Evolutionary conservation across 148 eudicot species (phyloP).

Genomic region (Silene uniflora): DNA sequence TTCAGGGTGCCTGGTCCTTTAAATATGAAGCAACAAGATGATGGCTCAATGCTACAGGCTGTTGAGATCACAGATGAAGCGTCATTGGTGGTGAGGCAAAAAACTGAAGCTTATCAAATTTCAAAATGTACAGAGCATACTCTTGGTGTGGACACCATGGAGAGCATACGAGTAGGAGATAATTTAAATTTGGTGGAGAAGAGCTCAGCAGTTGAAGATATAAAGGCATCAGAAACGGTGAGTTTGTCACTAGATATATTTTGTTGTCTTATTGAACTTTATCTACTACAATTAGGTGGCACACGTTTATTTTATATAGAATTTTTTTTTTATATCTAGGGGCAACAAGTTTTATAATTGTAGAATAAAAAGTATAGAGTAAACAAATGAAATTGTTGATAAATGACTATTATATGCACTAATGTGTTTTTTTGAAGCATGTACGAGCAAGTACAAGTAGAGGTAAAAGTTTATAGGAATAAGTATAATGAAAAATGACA

Average conservation of each 20-base stretch:
- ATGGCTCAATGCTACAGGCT: not conserved
- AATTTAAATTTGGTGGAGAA: not conserved
- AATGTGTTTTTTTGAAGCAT: no score
- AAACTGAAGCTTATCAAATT: constrained; percentile 3
- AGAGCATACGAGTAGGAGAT: not conserved
- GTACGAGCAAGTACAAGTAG: no score
- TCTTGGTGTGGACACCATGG: not conserved
- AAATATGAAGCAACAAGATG: constrained; percentile 6
- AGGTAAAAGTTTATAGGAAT: no score
- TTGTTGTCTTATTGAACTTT: not conserved
- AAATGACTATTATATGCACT: no score
- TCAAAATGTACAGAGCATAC: not conserved
- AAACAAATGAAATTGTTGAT: no score
- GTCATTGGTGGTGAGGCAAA: not conserved
- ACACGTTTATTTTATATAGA: no score
- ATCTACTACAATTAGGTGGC: not conserved
- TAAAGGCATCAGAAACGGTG: not conserved
- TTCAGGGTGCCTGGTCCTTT: not conserved
- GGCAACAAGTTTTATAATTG: no score
- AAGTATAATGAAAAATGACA: no score
- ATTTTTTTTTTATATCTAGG: no score
- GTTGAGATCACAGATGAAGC: constrained; percentile 4
- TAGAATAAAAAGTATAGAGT: no score
- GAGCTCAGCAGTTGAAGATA: not conserved
- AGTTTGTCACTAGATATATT: not conserved